Evolutionary conservation across 306 rosid genomes (phyloP), one percentile per base, ranked within the genome.

Genomic region (Trifolium fragiferum): DNA sequence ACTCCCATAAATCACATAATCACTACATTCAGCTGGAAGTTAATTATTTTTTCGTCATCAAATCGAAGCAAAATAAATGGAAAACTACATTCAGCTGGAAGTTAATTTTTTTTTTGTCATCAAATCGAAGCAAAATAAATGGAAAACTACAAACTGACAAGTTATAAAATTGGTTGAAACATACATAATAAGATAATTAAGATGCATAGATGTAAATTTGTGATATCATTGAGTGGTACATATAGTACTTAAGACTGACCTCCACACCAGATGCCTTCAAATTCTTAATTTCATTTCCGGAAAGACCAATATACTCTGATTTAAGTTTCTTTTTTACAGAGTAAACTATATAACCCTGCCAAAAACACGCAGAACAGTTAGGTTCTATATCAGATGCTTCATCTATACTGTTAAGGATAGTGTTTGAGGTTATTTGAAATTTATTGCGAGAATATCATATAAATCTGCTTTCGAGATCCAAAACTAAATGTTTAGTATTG

Each of bases 321-420:
- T 89, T 91, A 71, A 93, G 96, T 76, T 93, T 93, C 76, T 93
- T 92, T 77, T 66, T 94, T 67, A 86, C 86, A 11, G 84, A 83
- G 79, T 83, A 92, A 68, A 94, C 86, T 73, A 92, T 38, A 77
- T 92, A 94, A 71, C 99, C 99, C 96, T 94, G 89, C 82, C 72
- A 81, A 76, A 60, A 80, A 54, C 78, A 78, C 35, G 69, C 66
- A 82, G 16, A 37, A n/a, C 6, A 61, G 49, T 68, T 54, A 69
- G 50, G 68, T 40, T 15, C 13, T 32, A 6, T 20, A 30, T 10
- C 11, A n/a, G 35, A 30, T 76, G 67, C 44, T 59, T 55, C 10
- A 58, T 57, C 11, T 6, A 43, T 58, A 66, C 25, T 37, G 27
- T 38, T 37, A 67, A 60, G 20, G 32, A 37, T 23, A 49, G 3